These are phyloP conservation scores for Leptographium lundbergii DNA, from an alignment of 2,329 filamentous ascomycete species.

Conservation along the genomic window DNA sequence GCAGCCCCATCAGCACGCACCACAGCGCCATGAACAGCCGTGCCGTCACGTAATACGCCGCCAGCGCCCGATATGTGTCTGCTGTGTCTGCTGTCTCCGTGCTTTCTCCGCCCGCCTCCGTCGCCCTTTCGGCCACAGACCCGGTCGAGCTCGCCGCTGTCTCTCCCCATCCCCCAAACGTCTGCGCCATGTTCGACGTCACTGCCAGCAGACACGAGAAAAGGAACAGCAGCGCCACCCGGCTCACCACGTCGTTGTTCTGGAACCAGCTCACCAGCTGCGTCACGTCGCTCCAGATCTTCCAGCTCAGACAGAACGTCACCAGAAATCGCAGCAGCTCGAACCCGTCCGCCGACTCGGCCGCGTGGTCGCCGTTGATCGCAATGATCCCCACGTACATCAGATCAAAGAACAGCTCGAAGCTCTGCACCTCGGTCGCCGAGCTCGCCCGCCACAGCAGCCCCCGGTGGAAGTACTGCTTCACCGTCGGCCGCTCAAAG, in stretches of 20 bases:
- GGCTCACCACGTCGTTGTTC: slow-evolving; percentile 45
- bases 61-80: slow-evolving; percentile 43
- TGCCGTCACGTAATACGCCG: slow-evolving; percentile 48
- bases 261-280: slow-evolving; percentile 49
- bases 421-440: slow-evolving; percentile 46
- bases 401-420: slow-evolving; percentile 53
- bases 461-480: slow-evolving; percentile 55
- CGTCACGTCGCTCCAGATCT: slow-evolving; percentile 49
- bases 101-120: background rate
- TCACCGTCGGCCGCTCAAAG: slow-evolving; percentile 45
- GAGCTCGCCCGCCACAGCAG: slow-evolving; percentile 48
- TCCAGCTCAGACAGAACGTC: slow-evolving; percentile 50
- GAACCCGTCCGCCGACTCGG: slow-evolving; percentile 39
- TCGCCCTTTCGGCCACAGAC: background rate
- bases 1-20: slow-evolving; percentile 29
- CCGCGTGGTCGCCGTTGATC: slow-evolving; percentile 47
- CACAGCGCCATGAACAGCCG: slow-evolving; percentile 40
- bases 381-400: slow-evolving; percentile 53
- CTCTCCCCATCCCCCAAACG: slow-evolving; percentile 27
- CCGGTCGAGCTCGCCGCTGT: background rate
- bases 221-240: slow-evolving; percentile 46
- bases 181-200: slow-evolving; percentile 49
- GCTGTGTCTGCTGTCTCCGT: background rate
- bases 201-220: slow-evolving; percentile 48
- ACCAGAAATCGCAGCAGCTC: slow-evolving; percentile 47